phyloP scores from a whole-genome alignment of 1,139 yeast species.

The Yamadazyma triangularis region DNA sequence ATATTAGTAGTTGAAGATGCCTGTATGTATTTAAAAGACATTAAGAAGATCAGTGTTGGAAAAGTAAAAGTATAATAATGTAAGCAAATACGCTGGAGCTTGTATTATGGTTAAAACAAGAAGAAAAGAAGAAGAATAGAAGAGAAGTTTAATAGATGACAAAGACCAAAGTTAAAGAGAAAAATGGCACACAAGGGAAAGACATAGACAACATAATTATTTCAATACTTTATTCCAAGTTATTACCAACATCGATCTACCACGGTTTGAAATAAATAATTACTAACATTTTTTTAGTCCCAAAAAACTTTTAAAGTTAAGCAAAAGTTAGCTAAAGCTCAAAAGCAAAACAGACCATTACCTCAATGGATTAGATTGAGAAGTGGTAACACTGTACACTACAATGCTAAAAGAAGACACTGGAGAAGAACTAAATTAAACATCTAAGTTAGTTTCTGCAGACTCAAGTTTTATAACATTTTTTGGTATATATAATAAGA shows the following conservation, averaged over 20 bases:
- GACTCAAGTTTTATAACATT: slow-evolving; percentile 1
- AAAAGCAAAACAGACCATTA: slow-evolving; percentile 99
- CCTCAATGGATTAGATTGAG: slow-evolving; percentile 99
- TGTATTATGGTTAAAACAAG: too few relatives aligned
- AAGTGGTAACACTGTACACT: slow-evolving; percentile 96
- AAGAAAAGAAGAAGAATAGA: too few relatives aligned
- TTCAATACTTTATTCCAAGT: too few relatives aligned
- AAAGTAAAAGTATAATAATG: too few relatives aligned
- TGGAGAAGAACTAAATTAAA: slow-evolving; percentile 99
- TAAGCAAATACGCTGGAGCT: too few relatives aligned
- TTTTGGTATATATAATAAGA: slow-evolving; percentile 5
- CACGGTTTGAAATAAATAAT: not conserved
- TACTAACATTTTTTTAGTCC: slow-evolving; percentile 49
- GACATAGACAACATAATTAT: too few relatives aligned
- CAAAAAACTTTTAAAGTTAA: slow-evolving; percentile 97
- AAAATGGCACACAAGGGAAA: too few relatives aligned
- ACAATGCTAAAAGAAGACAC: slow-evolving; percentile 99
- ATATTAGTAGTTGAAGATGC: not conserved
- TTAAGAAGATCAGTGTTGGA: too few relatives aligned
- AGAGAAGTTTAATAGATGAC: too few relatives aligned
- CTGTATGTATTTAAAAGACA: too few relatives aligned
- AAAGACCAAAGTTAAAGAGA: too few relatives aligned
- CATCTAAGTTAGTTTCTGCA: slow-evolving; percentile 79
- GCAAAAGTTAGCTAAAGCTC: slow-evolving; percentile 99
- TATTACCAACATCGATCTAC: too few relatives aligned